A percentile compares a stretch with the other conserved stretches of the same genome.
These are phyloP conservation scores for Puccinia hordei DNA, from an alignment of 1,284 basidiomycete genomes.

Conservation along the genomic window DNA sequence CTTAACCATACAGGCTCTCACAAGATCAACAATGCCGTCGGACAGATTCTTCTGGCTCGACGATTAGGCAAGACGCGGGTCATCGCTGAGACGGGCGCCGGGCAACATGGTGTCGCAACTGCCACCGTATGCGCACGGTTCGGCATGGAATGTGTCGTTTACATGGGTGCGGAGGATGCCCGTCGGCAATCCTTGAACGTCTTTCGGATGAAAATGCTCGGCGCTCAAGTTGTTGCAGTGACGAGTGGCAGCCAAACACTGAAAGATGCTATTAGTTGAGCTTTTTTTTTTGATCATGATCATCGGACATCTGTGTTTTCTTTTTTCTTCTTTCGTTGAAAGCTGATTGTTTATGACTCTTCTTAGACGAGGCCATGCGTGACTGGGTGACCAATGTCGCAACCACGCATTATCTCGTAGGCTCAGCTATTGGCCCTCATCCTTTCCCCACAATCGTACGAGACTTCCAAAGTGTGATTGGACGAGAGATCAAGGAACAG, in stretches of 20 bases:
- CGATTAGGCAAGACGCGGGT: conserved; percentile 94
- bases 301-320: conserved; percentile 50
- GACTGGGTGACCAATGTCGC: conserved; percentile 96
- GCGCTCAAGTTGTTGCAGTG: conserved; percentile 87
- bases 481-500: conserved; percentile 90
- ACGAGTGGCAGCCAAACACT: conserved; percentile 89
- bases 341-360: neutral
- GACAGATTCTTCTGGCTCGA: conserved; percentile 91
- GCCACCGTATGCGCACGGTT: conserved; percentile 98
- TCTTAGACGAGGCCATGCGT: conserved; percentile 78
- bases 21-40: conserved; percentile 95
- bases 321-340: neutral
- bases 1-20: conserved; percentile 92
- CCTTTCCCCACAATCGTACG: conserved; percentile 98
- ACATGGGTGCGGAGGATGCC: conserved; percentile 99
- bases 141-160: conserved; percentile 90
- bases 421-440: conserved; percentile 97
- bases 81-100: conserved; percentile 97
- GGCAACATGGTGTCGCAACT: conserved; percentile 98
- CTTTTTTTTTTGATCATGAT: neutral
- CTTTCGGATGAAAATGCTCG: conserved; percentile 97
- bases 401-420: conserved; percentile 90
- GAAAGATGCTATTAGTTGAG: conserved; percentile 84
- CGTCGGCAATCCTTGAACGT: conserved; percentile 93
- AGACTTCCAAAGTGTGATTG: conserved; percentile 95